Evolutionary conservation across 2,329 filamentous ascomycete species (phyloP).

Genomic region (Neoarthrinium moseri): DNA sequence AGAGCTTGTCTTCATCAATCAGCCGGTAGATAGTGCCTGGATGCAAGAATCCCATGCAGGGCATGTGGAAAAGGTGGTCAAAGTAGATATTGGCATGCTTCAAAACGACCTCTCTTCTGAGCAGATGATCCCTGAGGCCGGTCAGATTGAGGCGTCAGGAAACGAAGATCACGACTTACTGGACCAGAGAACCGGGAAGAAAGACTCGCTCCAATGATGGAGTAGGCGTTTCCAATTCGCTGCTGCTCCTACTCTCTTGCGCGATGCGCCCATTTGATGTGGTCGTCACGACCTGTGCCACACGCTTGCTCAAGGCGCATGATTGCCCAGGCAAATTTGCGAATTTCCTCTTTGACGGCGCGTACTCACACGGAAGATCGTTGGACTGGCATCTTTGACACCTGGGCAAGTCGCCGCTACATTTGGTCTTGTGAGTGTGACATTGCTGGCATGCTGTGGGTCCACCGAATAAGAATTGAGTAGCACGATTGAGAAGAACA

Average conservation of each 20-base stretch:
- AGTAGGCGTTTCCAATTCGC: not conserved
- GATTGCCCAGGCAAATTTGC: conserved; percentile 24
- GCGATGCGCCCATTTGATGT: not conserved
- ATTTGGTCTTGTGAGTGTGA: conserved; percentile 42
- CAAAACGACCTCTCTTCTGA: conserved; percentile 32
- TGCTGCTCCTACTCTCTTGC: no score
- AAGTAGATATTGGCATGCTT: conserved; percentile 39
- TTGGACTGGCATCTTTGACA: conserved; percentile 36
- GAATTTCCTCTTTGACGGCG: conserved; percentile 36
- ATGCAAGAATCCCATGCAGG: conserved; percentile 38
- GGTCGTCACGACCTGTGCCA: conserved; percentile 2
- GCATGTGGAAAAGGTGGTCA: conserved; percentile 35
- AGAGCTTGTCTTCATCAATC: conserved; percentile 34
- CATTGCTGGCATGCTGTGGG: conserved; percentile 35
- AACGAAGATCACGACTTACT: conserved; percentile 23
- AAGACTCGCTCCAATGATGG: no score
- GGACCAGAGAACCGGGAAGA: conserved; percentile 4
- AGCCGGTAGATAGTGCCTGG: conserved; percentile 31
- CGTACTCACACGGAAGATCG: conserved; percentile 38
- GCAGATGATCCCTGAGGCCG: conserved; percentile 26
- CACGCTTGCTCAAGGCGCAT: conserved; percentile 4
- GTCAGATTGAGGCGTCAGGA: no score
- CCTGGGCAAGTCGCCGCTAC: conserved; percentile 37
- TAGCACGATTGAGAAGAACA: not conserved
- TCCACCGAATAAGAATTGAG: not conserved